Base-by-base conservation (phyloP, 2,329 filamentous ascomycete species). In the Alternaria postmessia region DNA sequence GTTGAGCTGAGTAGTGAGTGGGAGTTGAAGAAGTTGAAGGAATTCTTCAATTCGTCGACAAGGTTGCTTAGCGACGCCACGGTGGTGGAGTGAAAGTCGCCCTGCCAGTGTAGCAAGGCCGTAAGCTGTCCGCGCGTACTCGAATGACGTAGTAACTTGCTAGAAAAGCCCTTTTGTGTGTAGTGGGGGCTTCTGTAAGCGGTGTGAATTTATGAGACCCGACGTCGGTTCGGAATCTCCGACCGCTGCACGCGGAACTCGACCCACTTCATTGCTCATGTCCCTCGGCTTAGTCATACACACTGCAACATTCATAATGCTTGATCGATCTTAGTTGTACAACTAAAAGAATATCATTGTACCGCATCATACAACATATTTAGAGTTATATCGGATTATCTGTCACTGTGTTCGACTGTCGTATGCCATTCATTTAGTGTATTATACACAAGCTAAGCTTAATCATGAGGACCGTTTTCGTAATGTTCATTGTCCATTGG, bases 11-110 rank as follows among this genome's bases (percentile, higher is more conserved):
- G 66, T 6, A 70, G 54, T 4, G 74, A 72, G 61, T 74, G 72
- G 54, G 68, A 70, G 59, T 71, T 73, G 61, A 76, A 68, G 66
- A 76, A 78, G 62, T 67, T 57, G 56, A 77, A 67, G 8, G 75
- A 74, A 71, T 71, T 76, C 67, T 75, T 78, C 65, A 76, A 69
- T 72, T 78, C 74, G 65, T 71, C 71, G 61, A 76, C 52, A 49
- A 75, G 54, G 48, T 57, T 67, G 59, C 72, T 75, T 51, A 74
- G 60, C 61, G 74, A 74, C 75, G 75, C 75, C 75, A 78, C 75
- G 73, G 68, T 78, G 75, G 63, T 66, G 51, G 38, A 51, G 55
- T 54, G 59, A 54, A 39, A 42, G 54, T 43, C 59, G 59, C 54
- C 64, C 60, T 62, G 64, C 64, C 42, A 51, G 51, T 53, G 55